Base-by-base conservation (phyloP, 2,329 filamentous ascomycete species). In the Cercospora canescens region DNA sequence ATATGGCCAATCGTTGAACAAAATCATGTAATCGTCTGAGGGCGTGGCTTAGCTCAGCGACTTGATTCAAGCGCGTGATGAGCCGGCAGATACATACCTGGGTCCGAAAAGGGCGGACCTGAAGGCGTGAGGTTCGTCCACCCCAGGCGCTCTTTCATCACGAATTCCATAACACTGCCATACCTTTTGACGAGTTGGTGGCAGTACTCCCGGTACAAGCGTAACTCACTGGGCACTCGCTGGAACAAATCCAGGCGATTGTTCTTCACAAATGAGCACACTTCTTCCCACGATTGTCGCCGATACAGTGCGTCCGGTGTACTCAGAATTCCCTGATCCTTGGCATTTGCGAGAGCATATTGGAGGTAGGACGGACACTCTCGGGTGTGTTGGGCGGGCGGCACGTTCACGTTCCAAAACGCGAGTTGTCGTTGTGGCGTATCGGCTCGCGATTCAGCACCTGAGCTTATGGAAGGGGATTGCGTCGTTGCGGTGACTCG, bases 1-100 rank as follows among this genome's bases (percentile, higher is more conserved):
- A 75, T 97, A 98, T 0, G 94, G 94, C 92, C 93, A 97, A 83
- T 98, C 94, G 76, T 98, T 98, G 79, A 86, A 87, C 45, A 97
- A 78, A 56, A 96, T 89, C 77, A 88, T 93, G 73, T 89, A 80
- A 50, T 67, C 62, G n/a, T 63, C 63, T 70, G 45, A 52, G 21
- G 45, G 11, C 14, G 14, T 52, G 45, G 45, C 12, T 50, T 52
- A 8, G 24, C 26, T 52, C 7, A 50, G 45, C 21, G 2, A 60
- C 2, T 7, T 21, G 39, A 5, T 9, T 16, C 16, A 11, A 16
- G 21, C 35, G 52, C 52, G 8, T 28, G 28, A 55, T 18, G 37
- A 35, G 12, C 39, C 8, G 14, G 35, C 34, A 14, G 26, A 39
- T 8, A 30, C 57, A 24, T 32, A 65, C 55, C 61, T n/a, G 60